phyloP scores from a whole-genome alignment of 177 flowering plant species.

The Vitis hybrid region DNA sequence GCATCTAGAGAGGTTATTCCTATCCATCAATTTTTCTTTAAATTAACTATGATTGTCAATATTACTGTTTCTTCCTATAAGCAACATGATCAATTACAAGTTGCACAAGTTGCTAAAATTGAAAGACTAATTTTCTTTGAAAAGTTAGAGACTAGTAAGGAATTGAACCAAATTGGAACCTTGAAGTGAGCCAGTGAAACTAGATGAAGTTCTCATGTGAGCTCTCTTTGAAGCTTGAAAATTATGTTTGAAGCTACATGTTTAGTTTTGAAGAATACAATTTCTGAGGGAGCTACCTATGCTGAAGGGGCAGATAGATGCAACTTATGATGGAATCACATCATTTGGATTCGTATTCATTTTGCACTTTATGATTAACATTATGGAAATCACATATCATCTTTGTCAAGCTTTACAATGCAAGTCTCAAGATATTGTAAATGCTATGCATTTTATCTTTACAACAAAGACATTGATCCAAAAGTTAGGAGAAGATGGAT shows the following conservation, averaged over 20 bases:
- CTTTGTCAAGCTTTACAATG: slow-evolving; percentile 25
- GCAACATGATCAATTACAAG: background rate
- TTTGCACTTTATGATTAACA: slow-evolving; percentile 15
- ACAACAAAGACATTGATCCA: slow-evolving; percentile 5
- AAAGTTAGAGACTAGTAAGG: slow-evolving; percentile 11
- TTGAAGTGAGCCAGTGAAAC: slow-evolving; percentile 10
- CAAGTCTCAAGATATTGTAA: slow-evolving; percentile 19
- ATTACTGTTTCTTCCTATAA: slow-evolving; percentile 8
- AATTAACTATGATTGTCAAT: slow-evolving; percentile 4
- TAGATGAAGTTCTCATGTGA: slow-evolving; percentile 9
- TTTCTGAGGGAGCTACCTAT: slow-evolving; percentile 1
- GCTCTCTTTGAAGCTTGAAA: slow-evolving; percentile 1
- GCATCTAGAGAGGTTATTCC: background rate
- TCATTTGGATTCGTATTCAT: slow-evolving; percentile 19
- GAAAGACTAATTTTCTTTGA: background rate
- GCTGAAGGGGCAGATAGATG: no score
- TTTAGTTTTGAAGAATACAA: background rate
- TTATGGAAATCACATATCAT: slow-evolving; percentile 14
- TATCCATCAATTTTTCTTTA: slow-evolving; percentile 3
- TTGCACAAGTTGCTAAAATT: background rate
- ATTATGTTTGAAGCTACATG: slow-evolving; percentile 7
- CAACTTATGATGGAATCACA: background rate
- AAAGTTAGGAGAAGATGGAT: slow-evolving; percentile 15
- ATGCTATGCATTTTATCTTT: slow-evolving; percentile 13
- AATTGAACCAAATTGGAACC: slow-evolving; percentile 8